Evolutionary conservation across 2,329 filamentous ascomycete species (phyloP), one percentile per base, ranked within the genome.

Genomic region (Beauveria australis): DNA sequence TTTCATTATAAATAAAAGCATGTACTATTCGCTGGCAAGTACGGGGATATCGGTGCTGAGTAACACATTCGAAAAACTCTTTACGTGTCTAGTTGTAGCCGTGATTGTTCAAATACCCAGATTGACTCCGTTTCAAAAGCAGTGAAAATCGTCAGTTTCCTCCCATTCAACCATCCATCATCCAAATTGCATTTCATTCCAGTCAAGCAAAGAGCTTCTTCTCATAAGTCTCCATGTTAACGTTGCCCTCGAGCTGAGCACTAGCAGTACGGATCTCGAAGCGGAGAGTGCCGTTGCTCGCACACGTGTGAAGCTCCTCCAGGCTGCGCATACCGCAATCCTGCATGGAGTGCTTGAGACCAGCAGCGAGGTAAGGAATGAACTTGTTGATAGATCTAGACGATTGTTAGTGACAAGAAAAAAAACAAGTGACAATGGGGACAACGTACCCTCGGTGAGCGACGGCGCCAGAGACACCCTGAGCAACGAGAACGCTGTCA

Each of bases 161-260:
- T n/a, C n/a, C 43, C 54, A 44, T 48, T 49, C 26, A 40, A 8
- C 58, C 53, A 51, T 55, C 55, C 55, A 18, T 62, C 56, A 24
- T 59, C 43, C 30, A 18, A 18, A 51, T 22, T 47, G n/a, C 9
- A 30, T 57, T 41, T 54, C 66, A 68, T 64, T 56, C 53, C 61
- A 61, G 33, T 75, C 86, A 97, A 70, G 92, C 91, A 78, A 96
- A 99, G 67, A 99, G 89, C 85, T 97, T 99, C 89, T 99, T 99
- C 82, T 97, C 94, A 74, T 96, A 97, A 74, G 91, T 93, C 81
- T 97, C 92, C 83, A 99, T 92, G 79, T 97, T 95, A 64, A 99
- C 92, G 73, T 93, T 94, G 66, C 94, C 94, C 81, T 99, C 94
- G 62, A 95, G 83, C 83, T 96, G 92, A 55, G 94, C 94, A 75